Evolutionary conservation across 495 filamentous ascomycete species (phyloP).

Genomic region (Wilcoxina mikolae): DNA sequence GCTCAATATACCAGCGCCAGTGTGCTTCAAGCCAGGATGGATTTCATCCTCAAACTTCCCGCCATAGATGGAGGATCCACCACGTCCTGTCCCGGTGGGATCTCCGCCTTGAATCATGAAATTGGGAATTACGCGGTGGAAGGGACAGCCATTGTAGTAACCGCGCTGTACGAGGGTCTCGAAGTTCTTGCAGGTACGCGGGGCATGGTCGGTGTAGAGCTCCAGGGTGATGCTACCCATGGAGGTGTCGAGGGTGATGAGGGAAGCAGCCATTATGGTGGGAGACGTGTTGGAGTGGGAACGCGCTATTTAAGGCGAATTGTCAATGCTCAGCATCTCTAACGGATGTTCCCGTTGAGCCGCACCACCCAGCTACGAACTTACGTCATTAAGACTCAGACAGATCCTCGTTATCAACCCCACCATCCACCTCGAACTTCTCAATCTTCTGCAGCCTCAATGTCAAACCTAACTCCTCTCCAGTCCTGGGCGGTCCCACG

Average conservation of each 20-base stretch:
- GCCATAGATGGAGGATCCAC: slow-evolving; percentile 80
- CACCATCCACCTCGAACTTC: not conserved
- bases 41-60: slow-evolving; percentile 95
- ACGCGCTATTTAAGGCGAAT: no score
- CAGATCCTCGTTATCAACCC: not conserved
- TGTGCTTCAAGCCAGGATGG: slow-evolving; percentile 60
- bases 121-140: slow-evolving; percentile 89
- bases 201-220: slow-evolving; percentile 72
- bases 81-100: slow-evolving; percentile 87
- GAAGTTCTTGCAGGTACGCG: slow-evolving; percentile 86
- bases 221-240: slow-evolving; percentile 76
- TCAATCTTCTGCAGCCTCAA: not conserved
- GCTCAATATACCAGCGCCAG: slow-evolving; percentile 79
- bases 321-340: no score
- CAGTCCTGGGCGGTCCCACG: slow-evolving; percentile 41
- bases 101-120: slow-evolving; percentile 98
- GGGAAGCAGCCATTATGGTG: slow-evolving; percentile 2
- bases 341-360: slow-evolving; percentile 17
- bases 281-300: not conserved
- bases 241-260: slow-evolving; percentile 5
- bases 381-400: not conserved
- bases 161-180: slow-evolving; percentile 56
- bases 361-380: not conserved
- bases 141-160: slow-evolving; percentile 53
- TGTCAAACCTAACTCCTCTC: slow-evolving; percentile 6